phyloP scores from a whole-genome alignment of 768 basidiomycete genomes.

The Suillus paluster region DNA sequence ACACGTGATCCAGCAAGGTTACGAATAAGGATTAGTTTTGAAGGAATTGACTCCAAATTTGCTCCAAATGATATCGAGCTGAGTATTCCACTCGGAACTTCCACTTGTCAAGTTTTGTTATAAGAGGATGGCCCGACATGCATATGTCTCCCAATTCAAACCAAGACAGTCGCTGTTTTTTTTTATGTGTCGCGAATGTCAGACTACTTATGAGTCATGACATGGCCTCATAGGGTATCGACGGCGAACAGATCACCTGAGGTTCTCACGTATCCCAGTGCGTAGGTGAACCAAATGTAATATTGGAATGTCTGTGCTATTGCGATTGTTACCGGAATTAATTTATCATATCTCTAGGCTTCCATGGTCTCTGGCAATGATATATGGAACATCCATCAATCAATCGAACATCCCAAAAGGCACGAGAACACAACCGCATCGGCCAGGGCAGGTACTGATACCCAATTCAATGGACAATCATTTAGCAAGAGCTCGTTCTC shows the following conservation, averaged over 20 bases:
- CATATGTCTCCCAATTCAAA: not conserved
- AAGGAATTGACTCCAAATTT: too few species aligned
- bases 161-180: not conserved
- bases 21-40: not conserved
- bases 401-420: conserved; percentile 3
- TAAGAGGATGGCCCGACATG: too few species aligned
- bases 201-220: not conserved
- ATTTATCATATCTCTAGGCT: not conserved
- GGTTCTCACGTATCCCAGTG: conserved; percentile 1
- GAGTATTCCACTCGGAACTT: too few species aligned
- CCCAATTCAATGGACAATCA: not conserved
- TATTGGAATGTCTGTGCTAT: not conserved
- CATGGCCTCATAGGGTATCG: not conserved
- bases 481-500: not conserved
- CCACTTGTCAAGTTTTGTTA: not conserved
- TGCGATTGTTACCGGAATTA: not conserved
- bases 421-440: not conserved
- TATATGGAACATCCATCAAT: not conserved
- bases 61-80: too few species aligned
- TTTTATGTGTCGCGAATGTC: not conserved
- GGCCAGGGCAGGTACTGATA: not conserved
- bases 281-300: not conserved
- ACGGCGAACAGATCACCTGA: not conserved
- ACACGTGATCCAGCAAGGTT: not conserved
- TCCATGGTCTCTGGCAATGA: not conserved